Evolutionary conservation across 768 basidiomycete species (phyloP), one percentile per base, ranked within the genome.

Genomic region (Termitomyces sp.): DNA sequence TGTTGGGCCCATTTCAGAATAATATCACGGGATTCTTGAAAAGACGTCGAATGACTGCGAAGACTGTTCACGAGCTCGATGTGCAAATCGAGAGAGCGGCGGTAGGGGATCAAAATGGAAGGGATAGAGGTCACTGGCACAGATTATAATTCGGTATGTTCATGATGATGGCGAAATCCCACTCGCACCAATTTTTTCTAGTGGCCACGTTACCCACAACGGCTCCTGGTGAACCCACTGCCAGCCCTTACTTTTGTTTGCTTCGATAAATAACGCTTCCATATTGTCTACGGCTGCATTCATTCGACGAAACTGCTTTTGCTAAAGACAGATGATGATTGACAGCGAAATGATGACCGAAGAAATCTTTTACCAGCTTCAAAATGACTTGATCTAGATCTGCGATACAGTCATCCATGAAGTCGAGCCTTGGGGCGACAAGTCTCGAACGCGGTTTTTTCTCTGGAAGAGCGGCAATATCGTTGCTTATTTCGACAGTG

Each of bases 191-290:
- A 93, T 91, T 68, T 81, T 87, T 62, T 88, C 86, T 28, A 92
- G 70, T 0, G 91, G 75, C 91, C 91, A 93, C 11, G 90, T 91
- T 26, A 81, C 71, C 91, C 91, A 93, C 44, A 93, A 72, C 0
- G 88, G 84, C 58, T 91, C 87, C 60, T 81, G 74, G 12, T 78
- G 76, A 2, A 82, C 85, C 85, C 87, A 91, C 58, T 76, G 72
- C 73, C 81, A 84, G 0, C 91, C 89, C 67, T 88, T 91, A 15
- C 72, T 69, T 67, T 80, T 88, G 63, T 83, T 79, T 2, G 89
- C 88, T 43, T 93, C 91, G 30, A 79, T 71, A 12, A 91, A 70
- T 2, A 90, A 66, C 3, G 68, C 64, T 58, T 93, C 91, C 53
- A 91, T 64, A 49, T 72, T 81, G 40, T 91, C 89, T 46, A 91